Evolutionary conservation across 345 rosid genomes (phyloP).

Genomic region (Populus simonii): DNA sequence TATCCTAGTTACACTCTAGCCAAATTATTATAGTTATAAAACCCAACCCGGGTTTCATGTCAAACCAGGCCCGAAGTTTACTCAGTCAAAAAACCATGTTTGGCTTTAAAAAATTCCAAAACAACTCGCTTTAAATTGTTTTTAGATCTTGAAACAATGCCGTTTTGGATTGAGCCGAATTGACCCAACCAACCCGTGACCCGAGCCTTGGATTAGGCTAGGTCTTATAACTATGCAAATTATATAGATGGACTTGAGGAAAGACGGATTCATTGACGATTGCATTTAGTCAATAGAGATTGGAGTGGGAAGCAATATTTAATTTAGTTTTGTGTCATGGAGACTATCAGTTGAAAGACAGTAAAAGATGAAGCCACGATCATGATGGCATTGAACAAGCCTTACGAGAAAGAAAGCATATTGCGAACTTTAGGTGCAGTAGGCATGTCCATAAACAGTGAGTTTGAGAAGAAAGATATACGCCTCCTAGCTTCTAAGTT

Average conservation of each 20-base stretch:
- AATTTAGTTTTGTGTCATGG: not conserved
- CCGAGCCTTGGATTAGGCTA: no score
- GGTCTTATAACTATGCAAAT: no score
- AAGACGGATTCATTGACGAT: not conserved
- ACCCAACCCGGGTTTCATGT: no score
- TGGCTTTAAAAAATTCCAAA: no score
- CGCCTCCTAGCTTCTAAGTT: conserved; percentile 98
- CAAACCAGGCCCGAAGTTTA: no score
- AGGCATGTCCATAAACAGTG: conserved; percentile 98
- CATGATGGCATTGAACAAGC: conserved; percentile 16
- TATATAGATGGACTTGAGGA: not conserved
- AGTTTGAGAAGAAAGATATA: conserved; percentile 96
- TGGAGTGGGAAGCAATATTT: no score
- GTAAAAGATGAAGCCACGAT: not conserved
- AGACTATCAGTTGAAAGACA: not conserved
- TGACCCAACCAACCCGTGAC: no score
- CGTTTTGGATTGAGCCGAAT: no score
- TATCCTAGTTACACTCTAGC: not conserved
- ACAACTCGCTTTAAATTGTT: no score
- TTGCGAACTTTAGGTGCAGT: conserved; percentile 96
- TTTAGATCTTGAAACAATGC: no score
- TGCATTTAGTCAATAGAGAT: not conserved
- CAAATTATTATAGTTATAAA: not conserved
- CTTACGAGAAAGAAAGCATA: conserved; percentile 99
- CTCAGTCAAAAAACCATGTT: no score